phyloP scores from a whole-genome alignment of 2,329 filamentous ascomycete genomes.

The Xylaria arbuscula region DNA sequence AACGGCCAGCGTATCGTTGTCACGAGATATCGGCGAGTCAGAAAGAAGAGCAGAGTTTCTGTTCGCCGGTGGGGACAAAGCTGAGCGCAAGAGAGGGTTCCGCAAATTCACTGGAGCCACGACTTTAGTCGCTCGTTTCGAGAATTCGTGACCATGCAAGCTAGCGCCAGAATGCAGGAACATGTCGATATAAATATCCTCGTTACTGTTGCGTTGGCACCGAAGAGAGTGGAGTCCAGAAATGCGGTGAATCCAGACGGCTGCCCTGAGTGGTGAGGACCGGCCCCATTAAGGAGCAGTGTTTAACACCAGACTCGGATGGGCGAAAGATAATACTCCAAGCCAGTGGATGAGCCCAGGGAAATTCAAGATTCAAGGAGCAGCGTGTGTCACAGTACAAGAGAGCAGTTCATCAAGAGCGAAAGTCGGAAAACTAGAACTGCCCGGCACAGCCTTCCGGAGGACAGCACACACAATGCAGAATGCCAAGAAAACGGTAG shows the following conservation, averaged over 20 bases:
- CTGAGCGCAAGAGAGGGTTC: conserved; percentile 47
- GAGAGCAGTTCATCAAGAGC: conserved; percentile 1
- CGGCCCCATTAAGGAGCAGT: conserved; percentile 17
- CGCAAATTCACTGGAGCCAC: conserved; percentile 47
- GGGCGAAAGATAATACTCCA: conserved; percentile 15
- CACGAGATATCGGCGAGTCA: conserved; percentile 34
- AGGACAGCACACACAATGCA: conserved; percentile 5
- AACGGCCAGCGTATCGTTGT: conserved; percentile 30
- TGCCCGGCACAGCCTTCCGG: not conserved
- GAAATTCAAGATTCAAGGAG: not conserved
- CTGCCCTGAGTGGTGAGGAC: conserved; percentile 20
- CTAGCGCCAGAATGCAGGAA: conserved; percentile 69
- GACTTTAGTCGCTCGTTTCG: conserved; percentile 51
- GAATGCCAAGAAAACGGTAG: conserved; percentile 24
- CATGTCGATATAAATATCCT: conserved; percentile 55
- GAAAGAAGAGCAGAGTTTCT: conserved; percentile 42
- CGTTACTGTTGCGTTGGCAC: conserved; percentile 30
- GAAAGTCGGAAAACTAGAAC: conserved; percentile 13
- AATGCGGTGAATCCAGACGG: conserved; percentile 15
- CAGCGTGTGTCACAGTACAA: conserved; percentile 15
- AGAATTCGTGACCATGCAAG: conserved; percentile 70
- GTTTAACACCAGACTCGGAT: conserved; percentile 3
- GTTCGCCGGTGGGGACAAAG: conserved; percentile 44
- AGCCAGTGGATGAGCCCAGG: conserved; percentile 5
- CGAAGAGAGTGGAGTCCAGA: not conserved